Percentiles rank a stretch among this genome's conserved stretches.
These are phyloP conservation scores for Westerdykella sp. DNA, from an alignment of 2,329 filamentous ascomycete species.

Conservation along the genomic window DNA sequence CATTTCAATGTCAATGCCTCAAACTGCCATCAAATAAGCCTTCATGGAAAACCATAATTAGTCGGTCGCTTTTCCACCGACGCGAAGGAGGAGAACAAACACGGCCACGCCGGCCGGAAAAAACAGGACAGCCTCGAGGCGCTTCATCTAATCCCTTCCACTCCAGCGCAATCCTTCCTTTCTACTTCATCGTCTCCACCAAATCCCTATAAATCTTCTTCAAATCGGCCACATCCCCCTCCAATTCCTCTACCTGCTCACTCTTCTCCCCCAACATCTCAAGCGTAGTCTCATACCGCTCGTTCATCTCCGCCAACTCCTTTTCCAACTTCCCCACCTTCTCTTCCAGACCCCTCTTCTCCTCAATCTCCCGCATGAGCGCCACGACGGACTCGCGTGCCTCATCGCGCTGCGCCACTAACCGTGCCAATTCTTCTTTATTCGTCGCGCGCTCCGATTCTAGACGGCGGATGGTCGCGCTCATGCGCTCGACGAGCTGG, in stretches of 20 bases:
- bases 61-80: too few relatives aligned
- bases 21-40: not conserved
- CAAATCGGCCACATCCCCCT: constrained; percentile 81
- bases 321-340: constrained; percentile 60
- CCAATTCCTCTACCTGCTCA: constrained; percentile 86
- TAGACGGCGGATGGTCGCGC: constrained; percentile 79
- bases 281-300: constrained; percentile 81
- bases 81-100: too few relatives aligned
- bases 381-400: constrained; percentile 84
- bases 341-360: constrained; percentile 54
- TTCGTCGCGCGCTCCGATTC: constrained; percentile 87
- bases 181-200: constrained; percentile 75
- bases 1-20: not conserved
- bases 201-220: constrained; percentile 95
- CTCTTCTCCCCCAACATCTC: constrained; percentile 97
- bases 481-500: constrained; percentile 94
- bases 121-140: too few relatives aligned
- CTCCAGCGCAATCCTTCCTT: constrained; percentile 4
- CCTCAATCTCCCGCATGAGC: constrained; percentile 81
- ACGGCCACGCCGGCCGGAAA: not conserved
- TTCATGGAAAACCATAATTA: too few relatives aligned
- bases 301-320: constrained; percentile 62
- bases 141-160: not conserved
- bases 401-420: constrained; percentile 83
- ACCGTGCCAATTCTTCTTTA: constrained; percentile 75